Evolutionary conservation across 495 filamentous ascomycete genomes (phyloP), one percentile per base, ranked within the genome.

Genomic region (Neurospora sp.): DNA sequence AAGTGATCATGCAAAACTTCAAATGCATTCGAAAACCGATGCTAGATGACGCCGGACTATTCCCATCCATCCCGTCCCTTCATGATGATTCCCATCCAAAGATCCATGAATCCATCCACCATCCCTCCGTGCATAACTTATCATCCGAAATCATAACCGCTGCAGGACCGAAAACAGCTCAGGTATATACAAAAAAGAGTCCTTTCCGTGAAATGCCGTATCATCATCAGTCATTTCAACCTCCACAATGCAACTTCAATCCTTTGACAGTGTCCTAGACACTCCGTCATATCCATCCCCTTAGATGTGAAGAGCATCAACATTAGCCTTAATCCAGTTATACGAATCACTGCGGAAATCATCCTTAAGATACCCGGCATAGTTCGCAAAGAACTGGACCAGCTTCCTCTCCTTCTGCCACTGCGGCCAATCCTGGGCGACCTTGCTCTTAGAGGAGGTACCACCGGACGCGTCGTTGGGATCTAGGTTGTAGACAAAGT

Each of bases 401-500:
- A 93, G 71, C 77, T 87, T 76, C 54, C 85, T 82, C 5, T 82
- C 80, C 27, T 81, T 80, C 84, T 54, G 71, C 78, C 90, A 93
- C 78, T 88, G 81, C 44, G 91, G 91, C 91, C 91, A 93, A 1
- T 85, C 71, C 75, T 83, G 79, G 69, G 79, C 82, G 8, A 73
- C 78, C 38, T 72, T 81, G 62, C 75, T 76, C 75, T 77, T 77
- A 60, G 72, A 72, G 72, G 75, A 78, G 11, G 77, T 79, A 54
- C 80, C 80, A 44, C 80, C 80, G 5, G 82, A 77, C 3, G 81
- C 83, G 37, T 82, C 77, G 76, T 93, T 93, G 5, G 91, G 91
- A 76, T 93, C 88, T 70, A 88, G 80, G 27, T 88, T 87, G 75
- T 91, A 86, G 4, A 92, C 79, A 78, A 93, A 93, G 42, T 86